A percentile compares a stretch with the other conserved stretches of the same genome.
phyloP scores from a whole-genome alignment of 2,329 filamentous ascomycete species.

The Botrytis porri region DNA sequence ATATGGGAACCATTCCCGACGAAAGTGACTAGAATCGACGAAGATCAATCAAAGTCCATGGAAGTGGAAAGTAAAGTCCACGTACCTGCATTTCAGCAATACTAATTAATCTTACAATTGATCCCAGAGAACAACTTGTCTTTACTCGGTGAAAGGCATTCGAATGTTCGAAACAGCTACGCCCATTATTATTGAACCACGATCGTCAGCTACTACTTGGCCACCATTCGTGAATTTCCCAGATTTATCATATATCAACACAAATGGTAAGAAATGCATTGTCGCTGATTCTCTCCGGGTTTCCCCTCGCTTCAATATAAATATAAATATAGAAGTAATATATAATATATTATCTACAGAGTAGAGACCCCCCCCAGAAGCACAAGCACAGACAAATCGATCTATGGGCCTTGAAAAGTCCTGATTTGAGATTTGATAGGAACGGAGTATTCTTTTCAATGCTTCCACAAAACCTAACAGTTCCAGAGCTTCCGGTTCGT shows the following conservation, averaged over 20 bases:
- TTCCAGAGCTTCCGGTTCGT: slow-evolving; percentile 7
- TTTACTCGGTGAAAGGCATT: not conserved
- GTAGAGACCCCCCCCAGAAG: not conserved
- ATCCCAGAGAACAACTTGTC: not conserved
- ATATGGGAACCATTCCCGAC: slow-evolving; percentile 1
- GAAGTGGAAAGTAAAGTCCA: not conserved
- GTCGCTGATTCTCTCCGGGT: not conserved
- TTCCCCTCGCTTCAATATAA: not conserved
- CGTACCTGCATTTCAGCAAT: not conserved
- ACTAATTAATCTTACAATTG: too few species aligned
- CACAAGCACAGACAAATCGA: slow-evolving; percentile 12
- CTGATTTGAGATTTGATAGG: slow-evolving; percentile 7
- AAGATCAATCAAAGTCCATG: not conserved
- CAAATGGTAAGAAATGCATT: not conserved
- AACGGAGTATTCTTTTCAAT: slow-evolving; percentile 11
- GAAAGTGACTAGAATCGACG: not conserved
- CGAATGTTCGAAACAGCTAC: not conserved
- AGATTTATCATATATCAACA: not conserved
- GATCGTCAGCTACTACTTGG: not conserved
- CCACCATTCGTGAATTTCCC: not conserved
- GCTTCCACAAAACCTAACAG: not conserved
- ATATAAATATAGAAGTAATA: not conserved
- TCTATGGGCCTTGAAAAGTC: not conserved
- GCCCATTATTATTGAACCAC: not conserved
- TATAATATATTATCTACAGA: not conserved